phyloP scores from a whole-genome alignment of 106 monocot species.

The Dendrobium chrysotoxum region DNA sequence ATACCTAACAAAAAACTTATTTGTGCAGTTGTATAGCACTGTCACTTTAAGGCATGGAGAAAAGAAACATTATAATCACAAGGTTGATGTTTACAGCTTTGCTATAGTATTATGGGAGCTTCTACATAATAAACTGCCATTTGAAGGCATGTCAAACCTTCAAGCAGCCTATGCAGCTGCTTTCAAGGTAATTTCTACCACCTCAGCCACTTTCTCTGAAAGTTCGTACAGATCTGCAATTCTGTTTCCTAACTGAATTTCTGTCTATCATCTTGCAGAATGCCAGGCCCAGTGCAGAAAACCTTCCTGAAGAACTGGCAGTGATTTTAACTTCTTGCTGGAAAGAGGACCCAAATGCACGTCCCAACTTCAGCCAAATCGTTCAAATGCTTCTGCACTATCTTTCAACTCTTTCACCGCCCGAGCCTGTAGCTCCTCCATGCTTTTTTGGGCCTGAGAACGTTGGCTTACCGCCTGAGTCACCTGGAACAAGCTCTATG shows the following conservation, averaged over 20 bases:
- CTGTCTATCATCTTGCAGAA: conserved; percentile 31
- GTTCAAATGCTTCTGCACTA: conserved; percentile 88
- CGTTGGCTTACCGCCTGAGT: conserved; percentile 76
- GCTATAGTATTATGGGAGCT: conserved; percentile 97
- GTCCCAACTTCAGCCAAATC: conserved; percentile 91
- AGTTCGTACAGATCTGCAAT: not conserved
- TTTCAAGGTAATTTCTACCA: conserved; percentile 62
- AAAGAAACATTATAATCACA: conserved; percentile 99
- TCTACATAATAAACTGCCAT: conserved; percentile 84
- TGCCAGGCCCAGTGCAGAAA: conserved; percentile 78
- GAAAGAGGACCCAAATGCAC: conserved; percentile 80
- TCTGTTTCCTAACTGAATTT: conserved; percentile 1
- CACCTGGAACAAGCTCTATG: conserved; percentile 92
- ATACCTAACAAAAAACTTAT: not conserved
- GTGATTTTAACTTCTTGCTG: conserved; percentile 81
- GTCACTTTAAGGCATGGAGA: conserved; percentile 98
- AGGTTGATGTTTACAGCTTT: conserved; percentile 98
- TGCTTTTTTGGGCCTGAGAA: conserved; percentile 76
- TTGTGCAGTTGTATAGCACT: conserved; percentile 83
- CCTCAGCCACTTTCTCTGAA: not conserved
- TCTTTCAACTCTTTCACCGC: conserved; percentile 57
- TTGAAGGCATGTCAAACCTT: conserved; percentile 98
- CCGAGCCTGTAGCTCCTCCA: conserved; percentile 33
- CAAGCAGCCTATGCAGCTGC: conserved; percentile 99
- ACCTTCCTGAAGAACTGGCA: conserved; percentile 66